Conservation (phyloP, 1,284 basidiomycete species). For the Phellinidium pouzarii region DNA sequence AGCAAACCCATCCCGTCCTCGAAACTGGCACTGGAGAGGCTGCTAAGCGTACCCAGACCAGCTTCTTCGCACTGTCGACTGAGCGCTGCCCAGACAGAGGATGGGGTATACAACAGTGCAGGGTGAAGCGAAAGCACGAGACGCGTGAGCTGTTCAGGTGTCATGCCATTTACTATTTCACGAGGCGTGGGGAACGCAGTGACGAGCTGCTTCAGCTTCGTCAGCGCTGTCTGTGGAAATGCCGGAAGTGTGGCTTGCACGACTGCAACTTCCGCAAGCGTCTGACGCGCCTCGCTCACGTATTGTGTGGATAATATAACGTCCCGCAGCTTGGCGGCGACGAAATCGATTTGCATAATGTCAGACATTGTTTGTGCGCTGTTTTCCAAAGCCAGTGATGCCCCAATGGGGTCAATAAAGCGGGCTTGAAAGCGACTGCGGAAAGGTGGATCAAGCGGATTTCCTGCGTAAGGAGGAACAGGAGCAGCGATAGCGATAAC, state of each 20-base stretch:
- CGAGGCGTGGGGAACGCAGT: constrained; percentile 42
- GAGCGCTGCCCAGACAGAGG: constrained; percentile 55
- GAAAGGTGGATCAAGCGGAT: constrained; percentile 62
- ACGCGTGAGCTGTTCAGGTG: constrained; percentile 43
- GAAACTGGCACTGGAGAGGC: constrained; percentile 34
- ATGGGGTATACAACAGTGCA: constrained; percentile 43
- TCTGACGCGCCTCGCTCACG: constrained; percentile 47
- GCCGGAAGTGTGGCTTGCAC: constrained; percentile 46
- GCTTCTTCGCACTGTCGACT: constrained; percentile 45
- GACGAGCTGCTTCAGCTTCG: constrained; percentile 41
- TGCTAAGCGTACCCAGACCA: constrained; percentile 47
- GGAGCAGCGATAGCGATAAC: constrained; percentile 61
- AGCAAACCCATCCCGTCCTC: constrained; percentile 42
- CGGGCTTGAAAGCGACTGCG: constrained; percentile 62
- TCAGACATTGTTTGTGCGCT: not conserved
- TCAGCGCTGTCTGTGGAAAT: constrained; percentile 57
- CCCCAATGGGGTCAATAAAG: constrained; percentile 53
- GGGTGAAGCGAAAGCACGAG: constrained; percentile 52
- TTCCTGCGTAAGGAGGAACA: constrained; percentile 59
- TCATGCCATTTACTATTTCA: constrained; percentile 22
- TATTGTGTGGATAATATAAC: constrained; percentile 56
- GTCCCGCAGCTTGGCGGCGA: constrained; percentile 38
- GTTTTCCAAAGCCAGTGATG: constrained; percentile 39
- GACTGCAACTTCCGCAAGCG: constrained; percentile 43
- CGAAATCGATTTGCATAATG: constrained; percentile 13